Conservation (phyloP, 345 rosid species). For the Cardiospermum halicacabum region DNA sequence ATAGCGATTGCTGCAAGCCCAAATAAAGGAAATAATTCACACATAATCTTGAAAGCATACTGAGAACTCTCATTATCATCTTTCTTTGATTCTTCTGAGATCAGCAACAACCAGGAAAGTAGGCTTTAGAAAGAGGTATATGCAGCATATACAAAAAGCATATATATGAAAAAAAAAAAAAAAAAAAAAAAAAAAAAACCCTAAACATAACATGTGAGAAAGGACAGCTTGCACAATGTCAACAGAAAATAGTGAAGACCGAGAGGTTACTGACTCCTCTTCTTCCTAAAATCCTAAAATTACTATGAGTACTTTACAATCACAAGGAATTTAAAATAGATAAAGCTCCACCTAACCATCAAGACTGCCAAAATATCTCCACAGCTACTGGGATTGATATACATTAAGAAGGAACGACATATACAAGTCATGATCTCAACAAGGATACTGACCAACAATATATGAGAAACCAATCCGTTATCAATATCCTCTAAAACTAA, state of each 20-base stretch:
- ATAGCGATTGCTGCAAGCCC: constrained; percentile 50
- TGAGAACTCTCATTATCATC: constrained; percentile 45
- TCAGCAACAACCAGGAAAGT: constrained; percentile 14
- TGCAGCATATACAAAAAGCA: background rate
- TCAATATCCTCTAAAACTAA: background rate
- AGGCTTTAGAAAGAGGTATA: constrained; percentile 4
- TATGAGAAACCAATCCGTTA: background rate
- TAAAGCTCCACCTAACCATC: background rate
- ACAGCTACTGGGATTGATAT: background rate
- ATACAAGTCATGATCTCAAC: background rate
- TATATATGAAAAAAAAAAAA: background rate
- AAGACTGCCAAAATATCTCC: background rate
- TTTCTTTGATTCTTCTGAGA: constrained; percentile 67
- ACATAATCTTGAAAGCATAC: constrained; percentile 40
- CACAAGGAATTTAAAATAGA: background rate
- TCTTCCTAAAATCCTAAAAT: background rate
- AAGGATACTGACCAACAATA: background rate
- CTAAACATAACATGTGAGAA: background rate
- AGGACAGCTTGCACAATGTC: background rate
- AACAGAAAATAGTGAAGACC: background rate
- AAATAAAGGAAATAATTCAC: constrained; percentile 52
- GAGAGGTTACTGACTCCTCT: background rate
- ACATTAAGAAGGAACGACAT: background rate
- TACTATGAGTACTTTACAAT: background rate
- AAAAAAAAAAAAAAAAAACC: too few relatives aligned